These are phyloP conservation scores for Coniochaeta sp. DNA, from an alignment of 2,329 filamentous ascomycete species.

Conservation along the genomic window DNA sequence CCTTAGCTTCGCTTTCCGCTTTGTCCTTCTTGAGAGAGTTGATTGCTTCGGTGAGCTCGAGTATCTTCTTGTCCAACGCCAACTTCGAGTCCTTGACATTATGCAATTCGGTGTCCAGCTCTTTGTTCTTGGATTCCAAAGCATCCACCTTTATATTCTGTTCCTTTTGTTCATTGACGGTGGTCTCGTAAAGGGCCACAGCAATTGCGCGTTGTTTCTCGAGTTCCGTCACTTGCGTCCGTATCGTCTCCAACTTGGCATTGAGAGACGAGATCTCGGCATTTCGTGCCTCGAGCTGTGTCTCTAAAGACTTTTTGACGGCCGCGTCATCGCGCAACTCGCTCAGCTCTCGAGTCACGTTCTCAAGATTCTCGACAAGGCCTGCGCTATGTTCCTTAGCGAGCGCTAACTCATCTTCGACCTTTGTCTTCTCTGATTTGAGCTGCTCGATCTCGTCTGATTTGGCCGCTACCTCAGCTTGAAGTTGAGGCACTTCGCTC, in stretches of 20 bases:
- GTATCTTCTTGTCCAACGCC: constrained; percentile 35
- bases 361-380: constrained; percentile 62
- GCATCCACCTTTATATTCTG: constrained; percentile 26
- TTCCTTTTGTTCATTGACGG: constrained; percentile 22
- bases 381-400: constrained; percentile 63
- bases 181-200: constrained; percentile 15
- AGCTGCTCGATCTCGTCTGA: constrained; percentile 64
- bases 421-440: constrained; percentile 56
- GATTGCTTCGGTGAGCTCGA: constrained; percentile 37
- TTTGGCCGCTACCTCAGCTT: constrained; percentile 64
- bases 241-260: not conserved
- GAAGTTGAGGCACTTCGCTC: constrained; percentile 75
- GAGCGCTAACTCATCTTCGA: constrained; percentile 64
- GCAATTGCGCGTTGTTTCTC: constrained; percentile 17
- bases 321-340: constrained; percentile 33
- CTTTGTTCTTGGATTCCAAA: constrained; percentile 22
- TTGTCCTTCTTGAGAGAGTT: constrained; percentile 29
- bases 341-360: constrained; percentile 55
- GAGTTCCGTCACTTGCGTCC: not conserved
- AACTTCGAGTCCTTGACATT: constrained; percentile 27
- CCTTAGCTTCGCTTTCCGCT: constrained; percentile 30
- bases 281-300: constrained; percentile 36
- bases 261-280: constrained; percentile 15
- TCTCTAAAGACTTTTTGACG: constrained; percentile 37
- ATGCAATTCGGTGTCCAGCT: constrained; percentile 32